Base-by-base conservation (phyloP, 1,139 yeast genomes). In the Yamadazyma siamensis region DNA sequence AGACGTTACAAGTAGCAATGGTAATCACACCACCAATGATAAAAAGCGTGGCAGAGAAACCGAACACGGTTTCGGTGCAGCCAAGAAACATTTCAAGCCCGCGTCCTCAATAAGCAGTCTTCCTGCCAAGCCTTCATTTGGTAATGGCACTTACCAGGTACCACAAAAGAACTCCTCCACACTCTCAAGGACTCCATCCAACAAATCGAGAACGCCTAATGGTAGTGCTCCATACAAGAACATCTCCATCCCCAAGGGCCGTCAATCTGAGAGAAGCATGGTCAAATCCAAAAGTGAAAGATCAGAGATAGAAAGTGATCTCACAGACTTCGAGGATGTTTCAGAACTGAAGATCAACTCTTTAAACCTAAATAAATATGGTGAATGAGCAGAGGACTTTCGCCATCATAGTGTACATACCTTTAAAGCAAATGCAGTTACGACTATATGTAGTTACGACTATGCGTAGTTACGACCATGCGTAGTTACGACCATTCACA, bases 291-390 rank as follows among this genome's bases (percentile, higher is more conserved):
- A 7, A 12, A 27, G 28, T 21, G 36, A 28, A 13, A 23, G 35
- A 13, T 11, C 27, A 5, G 38, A 34, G 7, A 11, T 32, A 10
- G 39, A 38, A 23, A 37, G 41, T 28, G 61, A 57, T 29, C 37
- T 56, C 18, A 56, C 60, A 5, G 63, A 57, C 27, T 49, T 52
- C 27, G 63, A 57, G 29, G 60, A 56, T 27, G 48, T 40, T 1
- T 26, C 34, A 6, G 35, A 33, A 34, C 29, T 40, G 28, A 21
- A 50, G 40, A 27, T 35, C 12, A 43, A 14, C 39, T 39, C 26
- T 40, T 53, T 6, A 46, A 47, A 27, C 36, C 18, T 33, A n/a
- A 33, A 29, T 14, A 26, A 22, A 19, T 29, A 33, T 10, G n/a
- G n/a, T n/a, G n/a, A n/a, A n/a, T n/a, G n/a, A n/a, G n/a, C n/a